Evolutionary conservation across 768 basidiomycete species (phyloP).

Genomic region (Bullera alba): DNA sequence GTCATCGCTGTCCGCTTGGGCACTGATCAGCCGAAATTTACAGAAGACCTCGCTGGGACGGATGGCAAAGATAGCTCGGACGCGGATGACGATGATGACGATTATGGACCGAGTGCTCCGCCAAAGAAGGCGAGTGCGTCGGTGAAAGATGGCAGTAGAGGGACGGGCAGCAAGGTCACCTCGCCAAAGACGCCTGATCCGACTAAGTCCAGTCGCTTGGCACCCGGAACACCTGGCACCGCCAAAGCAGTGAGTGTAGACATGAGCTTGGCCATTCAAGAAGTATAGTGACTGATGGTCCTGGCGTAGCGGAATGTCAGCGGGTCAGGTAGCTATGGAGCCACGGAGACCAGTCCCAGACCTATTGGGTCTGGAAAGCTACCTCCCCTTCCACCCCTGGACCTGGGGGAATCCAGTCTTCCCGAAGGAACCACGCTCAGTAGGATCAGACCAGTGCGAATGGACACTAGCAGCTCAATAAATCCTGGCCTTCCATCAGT

Average conservation of each 20-base stretch:
- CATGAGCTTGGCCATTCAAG: too few relatives aligned
- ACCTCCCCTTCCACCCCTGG: constrained; percentile 16
- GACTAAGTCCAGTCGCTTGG: too few relatives aligned
- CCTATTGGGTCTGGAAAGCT: not conserved
- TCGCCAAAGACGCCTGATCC: too few relatives aligned
- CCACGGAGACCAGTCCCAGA: constrained; percentile 15
- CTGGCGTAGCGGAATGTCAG: too few relatives aligned
- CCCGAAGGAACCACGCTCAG: not conserved
- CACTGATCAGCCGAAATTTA: constrained; percentile 1
- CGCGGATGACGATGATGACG: constrained; percentile 60
- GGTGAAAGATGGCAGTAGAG: not conserved
- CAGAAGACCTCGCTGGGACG: constrained; percentile 63
- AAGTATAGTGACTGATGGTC: too few relatives aligned
- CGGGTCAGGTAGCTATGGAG: too few relatives aligned
- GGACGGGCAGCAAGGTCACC: not conserved
- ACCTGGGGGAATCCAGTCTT: constrained; percentile 19
- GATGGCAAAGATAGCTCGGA: constrained; percentile 68
- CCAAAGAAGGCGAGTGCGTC: constrained; percentile 12
- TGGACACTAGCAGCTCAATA: too few relatives aligned
- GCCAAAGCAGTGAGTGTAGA: too few relatives aligned
- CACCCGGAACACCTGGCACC: too few relatives aligned
- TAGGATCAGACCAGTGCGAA: too few relatives aligned
- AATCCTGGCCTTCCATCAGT: too few relatives aligned
- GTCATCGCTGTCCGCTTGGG: constrained; percentile 27
- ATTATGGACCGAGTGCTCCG: constrained; percentile 37